These are phyloP conservation scores for Kazachstania taianensis DNA, from an alignment of 805 yeast genomes.

Conservation along the genomic window DNA sequence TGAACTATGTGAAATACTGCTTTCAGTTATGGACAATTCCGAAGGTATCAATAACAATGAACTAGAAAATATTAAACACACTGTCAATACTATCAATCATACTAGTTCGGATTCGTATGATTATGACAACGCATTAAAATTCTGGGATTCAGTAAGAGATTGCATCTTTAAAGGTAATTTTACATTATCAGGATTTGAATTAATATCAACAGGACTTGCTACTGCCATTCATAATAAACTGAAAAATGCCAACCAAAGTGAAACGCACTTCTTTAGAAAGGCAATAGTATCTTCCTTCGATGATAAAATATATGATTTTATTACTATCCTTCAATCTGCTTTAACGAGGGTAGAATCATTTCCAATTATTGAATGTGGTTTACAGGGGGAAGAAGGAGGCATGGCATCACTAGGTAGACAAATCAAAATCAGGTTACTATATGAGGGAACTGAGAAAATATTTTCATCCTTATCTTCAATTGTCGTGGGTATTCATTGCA, in stretches of 20 bases:
- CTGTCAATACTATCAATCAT: constrained; percentile 16
- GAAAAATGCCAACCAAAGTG: neutral
- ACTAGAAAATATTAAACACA: constrained; percentile 15
- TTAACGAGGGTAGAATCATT: constrained; percentile 66
- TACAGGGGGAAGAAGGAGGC: constrained; percentile 32
- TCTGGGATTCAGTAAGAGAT: constrained; percentile 33
- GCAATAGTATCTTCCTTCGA: constrained; percentile 36
- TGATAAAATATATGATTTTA: constrained; percentile 34
- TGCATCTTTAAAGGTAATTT: constrained; percentile 26
- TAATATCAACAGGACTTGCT: constrained; percentile 58
- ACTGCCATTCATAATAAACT: constrained; percentile 19
- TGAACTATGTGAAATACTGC: constrained; percentile 11
- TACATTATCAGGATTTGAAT: constrained; percentile 61
- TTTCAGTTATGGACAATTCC: constrained; percentile 12
- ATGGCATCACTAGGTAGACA: constrained; percentile 64
- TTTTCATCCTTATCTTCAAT: constrained; percentile 22
- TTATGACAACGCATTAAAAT: constrained; percentile 22
- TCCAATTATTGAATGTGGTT: constrained; percentile 41
- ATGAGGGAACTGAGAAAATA: constrained; percentile 29
- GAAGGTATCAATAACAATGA: constrained; percentile 19
- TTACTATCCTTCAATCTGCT: constrained; percentile 59
- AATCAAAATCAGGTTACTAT: constrained; percentile 45
- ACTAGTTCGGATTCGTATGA: constrained; percentile 18
- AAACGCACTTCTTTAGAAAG: constrained; percentile 23
- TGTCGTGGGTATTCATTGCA: constrained; percentile 39